These are phyloP conservation scores for Euphrasia confusa DNA, from an alignment of 257 asterid genomes.

Conservation along the genomic window DNA sequence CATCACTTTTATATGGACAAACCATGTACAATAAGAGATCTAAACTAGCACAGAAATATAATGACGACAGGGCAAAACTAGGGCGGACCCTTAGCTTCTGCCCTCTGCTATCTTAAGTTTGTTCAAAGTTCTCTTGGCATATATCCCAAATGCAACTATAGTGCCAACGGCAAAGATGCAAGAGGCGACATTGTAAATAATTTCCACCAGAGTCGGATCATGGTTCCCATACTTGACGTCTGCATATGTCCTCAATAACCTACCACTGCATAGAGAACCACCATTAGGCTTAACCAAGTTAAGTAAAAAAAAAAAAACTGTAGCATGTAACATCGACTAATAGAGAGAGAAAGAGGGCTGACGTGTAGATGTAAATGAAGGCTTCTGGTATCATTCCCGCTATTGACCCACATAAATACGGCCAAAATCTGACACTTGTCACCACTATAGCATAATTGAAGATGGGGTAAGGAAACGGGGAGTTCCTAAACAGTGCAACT, in stretches of 20 bases:
- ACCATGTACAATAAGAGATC: slow-evolving; percentile 22
- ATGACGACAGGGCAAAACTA: slow-evolving; percentile 19
- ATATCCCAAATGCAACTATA: slow-evolving; percentile 48
- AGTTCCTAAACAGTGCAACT: slow-evolving; percentile 66
- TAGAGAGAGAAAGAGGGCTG: slow-evolving; percentile 16
- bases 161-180: slow-evolving; percentile 43
- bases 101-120: slow-evolving; percentile 41
- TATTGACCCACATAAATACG: slow-evolving; percentile 71
- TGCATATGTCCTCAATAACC: slow-evolving; percentile 61
- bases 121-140: slow-evolving; percentile 48
- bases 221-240: slow-evolving; percentile 59
- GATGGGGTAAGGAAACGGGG: slow-evolving; percentile 76
- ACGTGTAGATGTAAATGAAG: slow-evolving; percentile 77
- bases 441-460: slow-evolving; percentile 77
- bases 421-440: slow-evolving; percentile 74
- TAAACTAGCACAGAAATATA: background rate
- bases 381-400: slow-evolving; percentile 85
- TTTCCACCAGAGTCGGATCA: slow-evolving; percentile 52
- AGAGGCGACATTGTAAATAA: slow-evolving; percentile 51
- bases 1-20: background rate
- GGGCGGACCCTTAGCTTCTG: slow-evolving; percentile 23
- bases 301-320: background rate
- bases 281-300: slow-evolving; percentile 12
- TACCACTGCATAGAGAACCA: slow-evolving; percentile 49
- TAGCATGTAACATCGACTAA: background rate